A percentile compares a stretch with the other conserved stretches of the same genome.
phyloP scores from a whole-genome alignment of 306 rosid genomes.

The Quercus suber region DNA sequence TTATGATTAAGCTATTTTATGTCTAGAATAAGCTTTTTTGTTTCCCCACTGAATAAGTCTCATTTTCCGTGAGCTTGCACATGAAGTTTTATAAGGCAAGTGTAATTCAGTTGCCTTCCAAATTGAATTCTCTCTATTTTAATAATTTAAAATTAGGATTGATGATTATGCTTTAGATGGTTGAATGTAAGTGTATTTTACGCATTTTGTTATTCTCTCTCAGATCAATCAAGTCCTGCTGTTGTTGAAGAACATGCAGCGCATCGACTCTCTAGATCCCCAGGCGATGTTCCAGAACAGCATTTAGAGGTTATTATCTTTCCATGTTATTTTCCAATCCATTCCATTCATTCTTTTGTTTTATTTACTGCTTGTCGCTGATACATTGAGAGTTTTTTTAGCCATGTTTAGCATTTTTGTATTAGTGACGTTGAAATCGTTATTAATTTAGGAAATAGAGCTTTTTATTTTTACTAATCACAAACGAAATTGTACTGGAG shows the following conservation, averaged over 20 bases:
- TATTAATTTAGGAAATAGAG: background rate
- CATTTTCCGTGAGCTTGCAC: background rate
- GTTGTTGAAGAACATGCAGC: constrained; percentile 26
- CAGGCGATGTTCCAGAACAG: constrained; percentile 33
- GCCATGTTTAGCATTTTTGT: background rate
- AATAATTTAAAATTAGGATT: constrained; percentile 1
- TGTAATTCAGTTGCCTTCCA: background rate
- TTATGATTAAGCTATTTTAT: background rate
- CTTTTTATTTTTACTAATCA: background rate
- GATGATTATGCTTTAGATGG: constrained; percentile 6
- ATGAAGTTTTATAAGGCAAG: background rate
- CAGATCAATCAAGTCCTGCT: constrained; percentile 40
- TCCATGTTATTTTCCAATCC: background rate
- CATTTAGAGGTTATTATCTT: constrained; percentile 46
- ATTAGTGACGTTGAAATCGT: background rate
- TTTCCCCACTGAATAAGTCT: background rate
- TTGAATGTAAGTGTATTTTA: constrained; percentile 12
- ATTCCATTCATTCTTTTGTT: background rate
- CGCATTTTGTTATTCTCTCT: constrained; percentile 8
- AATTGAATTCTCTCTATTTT: background rate
- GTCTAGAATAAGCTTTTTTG: background rate
- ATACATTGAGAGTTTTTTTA: constrained; percentile 9
- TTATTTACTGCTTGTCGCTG: background rate
- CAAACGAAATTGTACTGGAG: background rate
- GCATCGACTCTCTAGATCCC: constrained; percentile 23